Evolutionary conservation across 225 moss, liverwort and hornwort species (phyloP), one percentile per base, ranked within the genome.

Genomic region (Sphagnum tenellum): DNA sequence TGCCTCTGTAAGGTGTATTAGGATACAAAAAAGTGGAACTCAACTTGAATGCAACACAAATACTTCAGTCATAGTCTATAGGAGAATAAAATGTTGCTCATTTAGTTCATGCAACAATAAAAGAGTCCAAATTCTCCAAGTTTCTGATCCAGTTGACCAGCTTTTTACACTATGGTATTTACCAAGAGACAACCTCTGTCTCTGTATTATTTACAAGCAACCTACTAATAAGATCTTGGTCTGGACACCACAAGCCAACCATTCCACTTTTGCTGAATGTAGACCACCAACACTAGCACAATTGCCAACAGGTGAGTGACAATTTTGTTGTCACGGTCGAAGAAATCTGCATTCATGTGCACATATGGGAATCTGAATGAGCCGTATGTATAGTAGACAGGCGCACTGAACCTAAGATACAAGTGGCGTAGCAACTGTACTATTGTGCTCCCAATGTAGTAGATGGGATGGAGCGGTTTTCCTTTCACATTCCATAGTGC

Each of bases 181-280:
- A 29, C 0, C 29, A 70, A 44, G 70, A 59, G 11, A 73, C 61
- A 44, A 82, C 78, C 70, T 82, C 82, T 44, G 75, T 78, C 72
- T 82, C 82, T 4, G 8, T 62, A 9, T 58, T 67, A 47, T 82
- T 76, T 44, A 65, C 13, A 13, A 61, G 64, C 44, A 82, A 59
- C 64, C 62, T 75, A 51, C 73, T 29, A 47, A 29, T 82, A 82
- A 0, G 56, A 63, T n/a, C 78, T 78, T 12, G 57, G 73, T 11
- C 11, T 49, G 0, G 77, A 67, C 29, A 82, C 64, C 9, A 65
- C 61, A 44, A 78, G 59, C 44, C 75, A 64, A 47, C 67, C 72
- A 14, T 82, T 78, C 78, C 77, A 84, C 59, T 80, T 77, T 60
- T 84, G 84, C 60, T 84, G 84, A 50, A 75, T 58, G 67, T 61